Conservation (phyloP, 805 yeast genomes). For the Barnettozyma wickerhamii region DNA sequence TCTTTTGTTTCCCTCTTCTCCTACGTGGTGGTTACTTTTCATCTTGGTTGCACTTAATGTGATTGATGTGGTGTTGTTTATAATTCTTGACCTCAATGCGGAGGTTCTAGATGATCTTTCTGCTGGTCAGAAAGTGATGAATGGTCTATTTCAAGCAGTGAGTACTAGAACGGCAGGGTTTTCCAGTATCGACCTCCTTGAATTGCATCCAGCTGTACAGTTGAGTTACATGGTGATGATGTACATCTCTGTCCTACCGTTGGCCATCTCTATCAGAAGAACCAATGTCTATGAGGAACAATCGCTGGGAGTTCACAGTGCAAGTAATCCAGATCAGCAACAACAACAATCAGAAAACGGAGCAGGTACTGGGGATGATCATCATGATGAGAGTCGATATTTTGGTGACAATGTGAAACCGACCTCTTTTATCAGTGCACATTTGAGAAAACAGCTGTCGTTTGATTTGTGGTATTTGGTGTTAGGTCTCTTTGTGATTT, state of each 20-base stretch:
- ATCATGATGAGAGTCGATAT: too few species aligned
- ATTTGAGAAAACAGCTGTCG: slow-evolving; percentile 85
- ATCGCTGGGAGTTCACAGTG: slow-evolving; percentile 78
- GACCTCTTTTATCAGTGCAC: slow-evolving; percentile 75
- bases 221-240: slow-evolving; percentile 94
- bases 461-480: slow-evolving; percentile 94
- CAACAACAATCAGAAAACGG: slow-evolving; percentile 11
- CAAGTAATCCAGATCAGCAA: slow-evolving; percentile 5
- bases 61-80: slow-evolving; percentile 75
- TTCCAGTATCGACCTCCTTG: slow-evolving; percentile 61
- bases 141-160: slow-evolving; percentile 87
- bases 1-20: slow-evolving; percentile 81
- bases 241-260: slow-evolving; percentile 95
- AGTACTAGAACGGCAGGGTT: slow-evolving; percentile 96
- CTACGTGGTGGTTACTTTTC: slow-evolving; percentile 91
- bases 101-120: slow-evolving; percentile 48
- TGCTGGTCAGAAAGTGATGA: slow-evolving; percentile 65
- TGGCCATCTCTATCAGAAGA: slow-evolving; percentile 93
- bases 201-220: slow-evolving; percentile 85
- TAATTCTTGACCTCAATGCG: slow-evolving; percentile 67
- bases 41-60: slow-evolving; percentile 70
- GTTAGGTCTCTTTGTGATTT: slow-evolving; percentile 77
- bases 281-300: slow-evolving; percentile 98
- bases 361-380: too few species aligned
- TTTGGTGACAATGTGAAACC: slow-evolving; percentile 36